Conservation (phyloP, 108 stramenopile species). For the Cylindrotheca fusiformis region DNA sequence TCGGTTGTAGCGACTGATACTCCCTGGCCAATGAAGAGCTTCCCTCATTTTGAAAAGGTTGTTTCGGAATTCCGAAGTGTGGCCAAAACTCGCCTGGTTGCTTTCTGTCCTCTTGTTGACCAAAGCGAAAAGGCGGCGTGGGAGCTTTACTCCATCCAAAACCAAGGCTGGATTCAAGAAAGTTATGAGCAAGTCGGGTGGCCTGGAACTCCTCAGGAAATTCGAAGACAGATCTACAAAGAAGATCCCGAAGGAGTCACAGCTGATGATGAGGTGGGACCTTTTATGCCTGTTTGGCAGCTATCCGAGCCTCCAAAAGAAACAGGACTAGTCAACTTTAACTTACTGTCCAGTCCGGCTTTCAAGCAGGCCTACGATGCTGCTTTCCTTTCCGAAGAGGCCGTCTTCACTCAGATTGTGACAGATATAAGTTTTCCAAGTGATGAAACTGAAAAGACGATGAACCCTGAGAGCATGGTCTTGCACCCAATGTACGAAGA, state of each 20-base stretch:
- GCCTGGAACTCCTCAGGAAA: background rate
- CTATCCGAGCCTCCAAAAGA: slow-evolving; percentile 3
- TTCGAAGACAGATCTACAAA: background rate
- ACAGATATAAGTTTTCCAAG: background rate
- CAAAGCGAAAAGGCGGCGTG: slow-evolving; percentile 7
- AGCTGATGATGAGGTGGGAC: background rate
- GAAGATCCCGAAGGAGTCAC: background rate
- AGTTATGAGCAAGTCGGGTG: slow-evolving; percentile 6
- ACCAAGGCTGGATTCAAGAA: slow-evolving; percentile 29
- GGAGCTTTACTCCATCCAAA: slow-evolving; percentile 11
- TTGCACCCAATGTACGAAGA: slow-evolving; percentile 24
- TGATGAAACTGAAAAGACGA: background rate
- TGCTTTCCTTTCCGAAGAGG: background rate
- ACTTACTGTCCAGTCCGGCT: background rate
- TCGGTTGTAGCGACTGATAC: background rate
- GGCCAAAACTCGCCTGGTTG: slow-evolving; percentile 1
- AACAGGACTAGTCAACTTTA: slow-evolving; percentile 8
- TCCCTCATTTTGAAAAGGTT: slow-evolving; percentile 12
- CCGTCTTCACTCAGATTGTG: background rate
- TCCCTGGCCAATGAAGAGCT: slow-evolving; percentile 6
- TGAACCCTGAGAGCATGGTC: background rate
- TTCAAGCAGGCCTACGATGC: slow-evolving; percentile 2
- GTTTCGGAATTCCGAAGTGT: slow-evolving; percentile 9
- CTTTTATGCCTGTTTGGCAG: slow-evolving; percentile 18
- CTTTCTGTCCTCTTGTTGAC: slow-evolving; percentile 18